Evolutionary conservation across 495 filamentous ascomycete species (phyloP), one percentile per base, ranked within the genome.

Genomic region (Penicillium verhagenii): DNA sequence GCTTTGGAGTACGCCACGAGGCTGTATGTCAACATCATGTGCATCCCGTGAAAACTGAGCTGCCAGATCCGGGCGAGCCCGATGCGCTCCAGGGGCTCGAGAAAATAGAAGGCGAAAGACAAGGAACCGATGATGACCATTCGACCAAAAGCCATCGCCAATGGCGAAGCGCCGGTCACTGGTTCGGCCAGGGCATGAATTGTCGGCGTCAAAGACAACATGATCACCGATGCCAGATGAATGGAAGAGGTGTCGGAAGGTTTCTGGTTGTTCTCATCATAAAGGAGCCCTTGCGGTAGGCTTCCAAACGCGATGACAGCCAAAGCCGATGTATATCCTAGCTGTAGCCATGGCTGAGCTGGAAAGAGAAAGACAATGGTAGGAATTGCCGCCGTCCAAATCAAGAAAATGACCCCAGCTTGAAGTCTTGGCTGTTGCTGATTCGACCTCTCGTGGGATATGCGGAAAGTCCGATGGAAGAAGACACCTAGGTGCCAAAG

Each of bases 121-220:
- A 47, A 8, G 16, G 25, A n/a, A 31, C 24, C 47, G 20, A 33
- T 26, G 20, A 57, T 45, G 21, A 51, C 50, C 11, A 57, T 8
- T 19, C 24, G 48, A 13, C 54, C 24, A 47, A 52, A 52, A 16
- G 42, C 42, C n/a, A 40, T 26, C 18, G 48, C 48, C 24, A 57
- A 52, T 13, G 33, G 16, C 7, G 42, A 21, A 10, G 29, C n/a
- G 3, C 16, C 25, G 2, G 31, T 35, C 14, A 47, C 31, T 8
- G 43, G 48, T 14, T 50, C 29, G 2, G 54, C 48, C 13, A 57
- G 47, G 14, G 47, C 42, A 47, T 57, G 31, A 18, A 57, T 47
- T 0, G 40, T 52, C 46, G 47, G 54, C 29, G 45, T 47, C 2
- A 53, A 28, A 18, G 51, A 43, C 16, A 53, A 28, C 21, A 53